Percentiles rank a stretch among this genome's conserved stretches.
Evolutionary conservation across 495 filamentous ascomycete species (phyloP).

Genomic region (Aspergillus nanangensis): DNA sequence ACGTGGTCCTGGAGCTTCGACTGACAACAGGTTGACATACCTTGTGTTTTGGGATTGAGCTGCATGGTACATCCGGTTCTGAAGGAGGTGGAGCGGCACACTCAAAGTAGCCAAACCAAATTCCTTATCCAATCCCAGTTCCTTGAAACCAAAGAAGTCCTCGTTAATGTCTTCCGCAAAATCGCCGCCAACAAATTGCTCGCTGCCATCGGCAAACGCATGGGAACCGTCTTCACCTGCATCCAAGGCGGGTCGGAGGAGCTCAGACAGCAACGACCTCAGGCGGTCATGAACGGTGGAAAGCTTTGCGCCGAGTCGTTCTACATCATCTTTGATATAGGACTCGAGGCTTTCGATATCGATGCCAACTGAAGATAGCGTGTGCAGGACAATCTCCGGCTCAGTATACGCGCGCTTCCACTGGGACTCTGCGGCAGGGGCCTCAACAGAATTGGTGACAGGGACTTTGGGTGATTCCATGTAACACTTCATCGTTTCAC

Average conservation of each 20-base stretch:
- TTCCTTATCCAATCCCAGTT: slow-evolving; percentile 85
- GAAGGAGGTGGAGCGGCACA: slow-evolving; percentile 90
- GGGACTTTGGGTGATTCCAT: slow-evolving; percentile 73
- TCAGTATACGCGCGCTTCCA: slow-evolving; percentile 67
- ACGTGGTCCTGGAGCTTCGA: slow-evolving; percentile 2
- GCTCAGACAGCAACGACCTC: slow-evolving; percentile 81
- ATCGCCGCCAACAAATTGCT: slow-evolving; percentile 94
- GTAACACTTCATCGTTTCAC: slow-evolving; percentile 72
- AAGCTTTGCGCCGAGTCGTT: slow-evolving; percentile 81
- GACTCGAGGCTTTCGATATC: slow-evolving; percentile 77
- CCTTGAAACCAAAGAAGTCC: slow-evolving; percentile 98
- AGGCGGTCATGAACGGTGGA: slow-evolving; percentile 85
- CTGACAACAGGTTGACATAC: slow-evolving; percentile 28
- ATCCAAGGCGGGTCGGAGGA: slow-evolving; percentile 86
- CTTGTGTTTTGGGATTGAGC: slow-evolving; percentile 71
- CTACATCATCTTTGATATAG: slow-evolving; percentile 92
- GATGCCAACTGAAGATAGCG: slow-evolving; percentile 73
- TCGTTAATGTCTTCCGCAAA: slow-evolving; percentile 97
- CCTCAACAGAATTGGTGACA: slow-evolving; percentile 33
- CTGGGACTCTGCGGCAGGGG: slow-evolving; percentile 18
- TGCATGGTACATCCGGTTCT: slow-evolving; percentile 79
- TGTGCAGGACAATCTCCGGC: slow-evolving; percentile 85
- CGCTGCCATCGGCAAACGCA: slow-evolving; percentile 92
- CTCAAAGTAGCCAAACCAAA: slow-evolving; percentile 79
- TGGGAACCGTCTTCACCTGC: slow-evolving; percentile 78